Base-by-base conservation (phyloP, 2,329 filamentous ascomycete genomes). In the Pestalotiopsis sp. region DNA sequence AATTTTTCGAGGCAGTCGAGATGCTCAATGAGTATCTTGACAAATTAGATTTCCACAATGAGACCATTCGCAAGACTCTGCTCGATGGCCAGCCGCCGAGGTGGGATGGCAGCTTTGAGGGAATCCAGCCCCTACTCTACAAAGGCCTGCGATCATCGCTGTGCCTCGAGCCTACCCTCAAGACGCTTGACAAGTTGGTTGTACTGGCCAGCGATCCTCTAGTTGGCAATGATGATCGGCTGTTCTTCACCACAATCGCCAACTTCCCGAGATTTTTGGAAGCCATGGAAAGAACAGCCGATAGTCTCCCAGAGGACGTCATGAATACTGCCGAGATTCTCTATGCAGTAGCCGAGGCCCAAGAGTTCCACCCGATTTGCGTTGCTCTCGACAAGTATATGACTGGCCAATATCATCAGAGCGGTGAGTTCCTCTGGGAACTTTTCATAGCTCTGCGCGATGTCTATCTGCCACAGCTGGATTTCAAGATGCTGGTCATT, bases 51-150 rank as follows among this genome's bases (percentile, higher is more conserved):
- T 87, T 99, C 59, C 87, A 88, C 60, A 90, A 92, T 70, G 85
- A 90, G 0, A 86, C 82, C 45, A 89, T 97, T 3, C 86, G 95
- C 52, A 85, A 88, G 25, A 83, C 92, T 60, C 86, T 99, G 39
- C 85, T 91, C 68, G 93, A 97, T 27, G 93, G 91, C 17, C 91
- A 93, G 72, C 96, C 96, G 1, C 85, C 89, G 1, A 92, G 91
- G 72, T 99, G 97, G 96, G 94, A 98, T 74, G 94, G 94, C 2
- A 81, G 85, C 0, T 98, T 98, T 74, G 92, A 96, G 70, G 96
- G 97, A 2, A 82, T 99, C 9, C 93, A 97, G 71, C 88, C 91
- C 3, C 82, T 98, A 60, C 86, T 98, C 0, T 95, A 97, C 82
- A 98, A 98, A 79, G 97, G 96, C 0, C 82, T 98, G 36, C 91